Percentiles rank a stretch among this genome's conserved stretches.
Conservation (phyloP, 2,329 filamentous ascomycete species). For the Lachnellula cervina region DNA sequence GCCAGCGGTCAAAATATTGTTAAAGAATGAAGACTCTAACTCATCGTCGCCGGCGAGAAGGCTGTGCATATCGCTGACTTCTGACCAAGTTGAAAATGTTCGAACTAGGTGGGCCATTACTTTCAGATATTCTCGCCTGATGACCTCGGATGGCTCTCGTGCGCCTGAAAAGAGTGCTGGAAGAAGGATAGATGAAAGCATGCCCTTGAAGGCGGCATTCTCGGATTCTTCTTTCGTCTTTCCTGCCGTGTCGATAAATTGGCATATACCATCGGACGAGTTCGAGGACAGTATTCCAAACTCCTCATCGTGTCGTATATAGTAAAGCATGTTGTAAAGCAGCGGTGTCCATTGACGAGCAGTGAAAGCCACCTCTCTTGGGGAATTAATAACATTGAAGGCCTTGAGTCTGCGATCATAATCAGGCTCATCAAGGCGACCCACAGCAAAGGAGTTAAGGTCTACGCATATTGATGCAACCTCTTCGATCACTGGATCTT, state of each 20-base stretch:
- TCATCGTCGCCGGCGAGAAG: conserved; percentile 63
- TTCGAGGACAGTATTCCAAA: conserved; percentile 76
- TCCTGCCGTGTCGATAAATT: conserved; percentile 65
- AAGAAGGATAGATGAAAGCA: conserved; percentile 63
- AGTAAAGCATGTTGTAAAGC: conserved; percentile 84
- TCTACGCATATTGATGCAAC: conserved; percentile 68
- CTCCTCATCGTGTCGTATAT: conserved; percentile 80
- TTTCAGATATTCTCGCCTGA: conserved; percentile 75
- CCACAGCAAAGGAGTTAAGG: conserved; percentile 72
- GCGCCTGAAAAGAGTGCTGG: conserved; percentile 73
- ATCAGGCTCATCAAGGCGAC: conserved; percentile 77
- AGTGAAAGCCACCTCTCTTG: conserved; percentile 55
- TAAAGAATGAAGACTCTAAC: conserved; percentile 71
- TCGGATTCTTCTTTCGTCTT: conserved; percentile 37
- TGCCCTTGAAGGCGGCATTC: conserved; percentile 47
- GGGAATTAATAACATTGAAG: conserved; percentile 66
- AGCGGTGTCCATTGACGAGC: conserved; percentile 80
- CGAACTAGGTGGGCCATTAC: conserved; percentile 76
- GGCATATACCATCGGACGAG: conserved; percentile 73
- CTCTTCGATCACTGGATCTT: conserved; percentile 54
- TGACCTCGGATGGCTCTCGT: conserved; percentile 73
- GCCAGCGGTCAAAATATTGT: conserved; percentile 85
- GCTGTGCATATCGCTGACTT: conserved; percentile 67
- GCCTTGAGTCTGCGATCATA: conserved; percentile 77
- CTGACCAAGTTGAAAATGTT: conserved; percentile 62